These are phyloP conservation scores for Spirogloea muscicola DNA, from an alignment of 139 green algal genomes.

Conservation along the genomic window DNA sequence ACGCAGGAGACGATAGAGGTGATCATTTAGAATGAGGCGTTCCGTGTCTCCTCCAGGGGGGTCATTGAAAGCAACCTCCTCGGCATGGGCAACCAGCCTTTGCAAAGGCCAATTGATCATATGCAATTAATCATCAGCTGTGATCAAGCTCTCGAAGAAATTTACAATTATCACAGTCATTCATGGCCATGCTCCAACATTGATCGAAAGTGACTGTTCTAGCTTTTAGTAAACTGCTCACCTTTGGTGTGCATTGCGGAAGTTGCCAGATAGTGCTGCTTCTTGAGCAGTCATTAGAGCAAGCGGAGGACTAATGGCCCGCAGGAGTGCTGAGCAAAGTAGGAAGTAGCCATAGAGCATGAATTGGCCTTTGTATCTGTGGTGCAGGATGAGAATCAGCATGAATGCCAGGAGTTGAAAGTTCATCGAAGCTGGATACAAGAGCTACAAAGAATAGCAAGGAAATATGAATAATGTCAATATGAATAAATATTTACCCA, in stretches of 20 bases:
- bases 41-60: conserved; percentile 70
- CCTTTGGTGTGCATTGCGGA: conserved; percentile 59
- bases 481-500: too few relatives aligned
- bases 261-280: conserved; percentile 64
- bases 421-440: too few relatives aligned
- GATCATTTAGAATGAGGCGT: conserved; percentile 85
- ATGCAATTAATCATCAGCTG: too few relatives aligned
- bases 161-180: neutral
- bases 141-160: conserved; percentile 15
- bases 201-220: neutral
- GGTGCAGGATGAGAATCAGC: neutral
- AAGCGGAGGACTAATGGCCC: conserved; percentile 74
- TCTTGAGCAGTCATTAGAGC: conserved; percentile 79
- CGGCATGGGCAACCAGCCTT: conserved; percentile 65
- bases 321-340: conserved; percentile 57
- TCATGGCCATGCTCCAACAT: neutral
- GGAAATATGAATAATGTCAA: too few relatives aligned
- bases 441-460: too few relatives aligned
- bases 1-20: conserved; percentile 75
- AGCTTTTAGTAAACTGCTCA: neutral
- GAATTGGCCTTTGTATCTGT: conserved; percentile 61
- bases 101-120: conserved; percentile 5
- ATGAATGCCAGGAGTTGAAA: neutral
- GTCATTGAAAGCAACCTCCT: conserved; percentile 93
- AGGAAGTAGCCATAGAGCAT: conserved; percentile 54